Evolutionary conservation across 2,329 filamentous ascomycete genomes (phyloP).

Genomic region (Alternaria atra): DNA sequence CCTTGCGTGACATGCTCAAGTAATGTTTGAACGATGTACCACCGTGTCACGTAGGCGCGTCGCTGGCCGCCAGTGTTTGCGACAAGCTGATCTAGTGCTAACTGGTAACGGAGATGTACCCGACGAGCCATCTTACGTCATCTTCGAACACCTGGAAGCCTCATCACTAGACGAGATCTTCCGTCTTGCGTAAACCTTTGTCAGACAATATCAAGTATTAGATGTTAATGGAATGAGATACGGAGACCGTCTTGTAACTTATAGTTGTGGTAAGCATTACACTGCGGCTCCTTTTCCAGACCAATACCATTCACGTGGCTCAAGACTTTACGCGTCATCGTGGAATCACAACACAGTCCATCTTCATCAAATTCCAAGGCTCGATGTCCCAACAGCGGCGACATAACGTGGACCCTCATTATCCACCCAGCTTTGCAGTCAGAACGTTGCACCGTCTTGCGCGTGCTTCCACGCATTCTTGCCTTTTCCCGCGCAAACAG

Average conservation of each 20-base stretch:
- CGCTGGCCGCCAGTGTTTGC: not conserved
- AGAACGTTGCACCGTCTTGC: too few relatives aligned
- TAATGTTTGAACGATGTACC: not conserved
- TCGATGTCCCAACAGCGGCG: too few relatives aligned
- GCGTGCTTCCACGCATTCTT: not conserved
- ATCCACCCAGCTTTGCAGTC: too few relatives aligned
- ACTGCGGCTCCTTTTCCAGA: not conserved
- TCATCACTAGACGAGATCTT: not conserved
- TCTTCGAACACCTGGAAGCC: not conserved
- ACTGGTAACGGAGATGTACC: slow-evolving; percentile 8
- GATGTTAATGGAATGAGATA: not conserved
- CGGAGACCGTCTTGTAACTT: not conserved
- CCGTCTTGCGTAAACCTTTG: not conserved
- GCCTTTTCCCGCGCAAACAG: not conserved
- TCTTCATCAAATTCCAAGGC: not conserved
- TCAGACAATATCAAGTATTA: not conserved
- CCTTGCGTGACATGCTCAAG: slow-evolving; percentile 5
- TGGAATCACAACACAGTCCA: not conserved
- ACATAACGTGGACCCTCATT: too few relatives aligned
- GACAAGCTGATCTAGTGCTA: slow-evolving; percentile 5
- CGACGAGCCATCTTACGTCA: slow-evolving; percentile 17
- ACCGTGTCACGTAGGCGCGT: slow-evolving; percentile 4
- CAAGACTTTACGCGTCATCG: not conserved
- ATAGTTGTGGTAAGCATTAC: not conserved
- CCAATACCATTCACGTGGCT: not conserved